Evolutionary conservation across 164 flowering plant genomes (phyloP).

Genomic region (Echeveria elegans): DNA sequence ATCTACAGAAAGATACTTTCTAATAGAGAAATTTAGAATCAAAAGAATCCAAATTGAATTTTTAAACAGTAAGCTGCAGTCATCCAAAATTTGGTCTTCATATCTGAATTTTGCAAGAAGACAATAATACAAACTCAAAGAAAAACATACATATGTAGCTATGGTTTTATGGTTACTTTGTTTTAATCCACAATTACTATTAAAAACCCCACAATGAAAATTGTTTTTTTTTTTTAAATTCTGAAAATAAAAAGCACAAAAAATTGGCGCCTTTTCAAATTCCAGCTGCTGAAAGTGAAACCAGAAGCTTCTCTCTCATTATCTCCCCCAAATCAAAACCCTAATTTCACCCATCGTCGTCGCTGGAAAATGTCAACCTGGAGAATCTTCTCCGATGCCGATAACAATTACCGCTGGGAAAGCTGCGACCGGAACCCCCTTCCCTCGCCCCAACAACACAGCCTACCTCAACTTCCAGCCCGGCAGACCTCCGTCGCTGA

Average conservation of each 20-base stretch:
- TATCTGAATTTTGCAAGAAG: no score
- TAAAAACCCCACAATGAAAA: no score
- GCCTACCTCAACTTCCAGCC: constrained; percentile 11
- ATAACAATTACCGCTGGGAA: constrained; percentile 49
- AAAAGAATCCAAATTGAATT: no score
- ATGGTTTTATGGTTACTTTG: no score
- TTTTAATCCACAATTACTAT: no score
- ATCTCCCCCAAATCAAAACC: background rate
- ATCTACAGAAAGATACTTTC: no score
- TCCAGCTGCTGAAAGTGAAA: background rate
- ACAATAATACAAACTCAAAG: no score
- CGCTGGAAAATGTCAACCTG: constrained; percentile 54
- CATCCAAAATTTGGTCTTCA: no score
- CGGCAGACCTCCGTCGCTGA: constrained; percentile 65
- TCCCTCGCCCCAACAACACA: constrained; percentile 5
- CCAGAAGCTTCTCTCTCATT: background rate
- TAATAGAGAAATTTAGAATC: no score
- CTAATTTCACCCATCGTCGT: constrained; percentile 14
- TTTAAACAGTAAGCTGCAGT: no score
- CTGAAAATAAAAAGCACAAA: background rate
- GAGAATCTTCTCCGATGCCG: constrained; percentile 53
- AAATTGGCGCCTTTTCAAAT: background rate
- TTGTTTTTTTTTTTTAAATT: no score
- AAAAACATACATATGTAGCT: no score
- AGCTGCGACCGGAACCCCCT: constrained; percentile 13